phyloP scores from a whole-genome alignment of 2,329 filamentous ascomycete species.

The Trichoderma koningiopsis region DNA sequence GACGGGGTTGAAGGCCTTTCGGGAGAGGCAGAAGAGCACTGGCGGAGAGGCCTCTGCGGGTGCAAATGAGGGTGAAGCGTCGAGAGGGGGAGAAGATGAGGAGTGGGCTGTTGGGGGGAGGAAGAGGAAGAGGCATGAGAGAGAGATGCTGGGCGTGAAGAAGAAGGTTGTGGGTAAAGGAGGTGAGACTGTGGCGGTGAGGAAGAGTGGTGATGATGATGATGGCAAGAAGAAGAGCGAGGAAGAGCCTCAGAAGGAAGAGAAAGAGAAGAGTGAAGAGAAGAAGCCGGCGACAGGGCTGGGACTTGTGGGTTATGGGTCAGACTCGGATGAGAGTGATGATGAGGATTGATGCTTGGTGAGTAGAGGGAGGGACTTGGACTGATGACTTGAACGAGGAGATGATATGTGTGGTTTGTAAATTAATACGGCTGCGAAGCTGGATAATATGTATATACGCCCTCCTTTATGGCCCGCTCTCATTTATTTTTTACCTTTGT shows the following conservation, averaged over 20 bases:
- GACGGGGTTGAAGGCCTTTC: conserved; percentile 58
- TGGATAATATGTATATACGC: conserved; percentile 25
- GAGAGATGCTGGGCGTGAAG: conserved; percentile 41
- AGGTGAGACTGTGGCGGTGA: conserved; percentile 22
- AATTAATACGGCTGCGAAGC: conserved; percentile 21
- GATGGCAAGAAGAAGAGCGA: background rate
- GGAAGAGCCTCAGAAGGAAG: conserved; percentile 9
- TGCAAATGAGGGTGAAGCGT: conserved; percentile 30
- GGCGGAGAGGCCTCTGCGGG: conserved; percentile 29
- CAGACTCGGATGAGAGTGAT: conserved; percentile 54
- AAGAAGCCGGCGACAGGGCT: conserved; percentile 34
- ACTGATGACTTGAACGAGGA: background rate
- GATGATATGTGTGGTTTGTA: conserved; percentile 5
- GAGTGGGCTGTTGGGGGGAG: conserved; percentile 41
- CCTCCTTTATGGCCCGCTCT: conserved; percentile 18
- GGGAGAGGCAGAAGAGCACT: conserved; percentile 49
- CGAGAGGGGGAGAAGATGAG: conserved; percentile 29
- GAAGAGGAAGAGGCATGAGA: conserved; percentile 42
- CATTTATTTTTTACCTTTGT: background rate
- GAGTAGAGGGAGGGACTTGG: background rate
- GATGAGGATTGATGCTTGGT: conserved; percentile 41
- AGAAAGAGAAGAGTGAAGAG: conserved; percentile 29
- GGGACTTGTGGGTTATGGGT: conserved; percentile 59
- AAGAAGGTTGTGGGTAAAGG: conserved; percentile 32
- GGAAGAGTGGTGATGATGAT: background rate